Evolutionary conservation across 768 basidiomycete species (phyloP).

Genomic region (Mycena epipterygia): DNA sequence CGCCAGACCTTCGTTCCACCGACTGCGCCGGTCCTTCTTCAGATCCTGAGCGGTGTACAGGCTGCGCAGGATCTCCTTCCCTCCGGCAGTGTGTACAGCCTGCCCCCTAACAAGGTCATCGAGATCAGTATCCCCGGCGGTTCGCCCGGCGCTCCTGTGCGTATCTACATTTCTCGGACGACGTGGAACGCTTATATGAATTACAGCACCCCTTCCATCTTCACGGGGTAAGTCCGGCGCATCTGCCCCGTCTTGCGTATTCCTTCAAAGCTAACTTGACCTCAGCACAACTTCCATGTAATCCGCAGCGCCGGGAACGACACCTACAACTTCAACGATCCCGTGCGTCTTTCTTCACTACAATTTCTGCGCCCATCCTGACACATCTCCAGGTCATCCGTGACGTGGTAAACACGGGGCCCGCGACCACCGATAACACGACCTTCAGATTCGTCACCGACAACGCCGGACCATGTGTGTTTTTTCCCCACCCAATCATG

Average conservation of each 20-base stretch:
- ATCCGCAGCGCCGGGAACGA: constrained; percentile 51
- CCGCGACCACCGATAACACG: no score
- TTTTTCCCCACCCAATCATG: background rate
- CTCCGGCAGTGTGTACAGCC: constrained; percentile 54
- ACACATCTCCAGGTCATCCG: constrained; percentile 40
- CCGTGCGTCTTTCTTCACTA: no score
- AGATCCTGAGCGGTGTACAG: constrained; percentile 56
- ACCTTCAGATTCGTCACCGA: no score
- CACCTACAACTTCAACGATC: no score
- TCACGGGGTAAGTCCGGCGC: constrained; percentile 41
- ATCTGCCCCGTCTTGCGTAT: background rate
- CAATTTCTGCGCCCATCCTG: background rate
- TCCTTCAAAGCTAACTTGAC: background rate
- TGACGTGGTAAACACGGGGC: constrained; percentile 54
- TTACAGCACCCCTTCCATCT: constrained; percentile 48
- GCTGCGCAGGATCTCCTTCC: constrained; percentile 55
- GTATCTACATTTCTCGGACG: constrained; percentile 1
- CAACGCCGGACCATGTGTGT: no score
- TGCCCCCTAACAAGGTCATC: constrained; percentile 61
- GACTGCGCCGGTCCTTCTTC: no score
- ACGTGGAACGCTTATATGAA: background rate
- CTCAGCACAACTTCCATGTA: constrained; percentile 53
- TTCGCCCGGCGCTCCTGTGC: constrained; percentile 41
- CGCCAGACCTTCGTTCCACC: no score
- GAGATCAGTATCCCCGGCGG: constrained; percentile 62